Evolutionary conservation across 768 basidiomycete genomes (phyloP), one percentile per base, ranked within the genome.

Genomic region (Gautieria morchelliformis): DNA sequence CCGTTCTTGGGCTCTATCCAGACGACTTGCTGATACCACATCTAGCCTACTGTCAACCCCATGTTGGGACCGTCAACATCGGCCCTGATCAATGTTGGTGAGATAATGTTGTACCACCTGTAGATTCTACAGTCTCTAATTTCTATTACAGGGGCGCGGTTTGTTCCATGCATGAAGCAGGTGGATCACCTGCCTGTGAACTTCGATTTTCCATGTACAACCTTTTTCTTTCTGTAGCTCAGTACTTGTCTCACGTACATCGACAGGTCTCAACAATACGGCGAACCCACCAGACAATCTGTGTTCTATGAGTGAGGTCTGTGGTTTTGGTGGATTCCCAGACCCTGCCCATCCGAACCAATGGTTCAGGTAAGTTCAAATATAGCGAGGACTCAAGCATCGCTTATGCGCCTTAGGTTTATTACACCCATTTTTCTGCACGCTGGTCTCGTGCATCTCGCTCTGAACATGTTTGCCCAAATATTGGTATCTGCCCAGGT

Each of bases 371-470:
- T 78, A 67, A 55, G 71, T 78, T 47, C 10, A 14, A 14, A 24
- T 47, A 39, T 19, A 15, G 15, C 14, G 14, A 8, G 39, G 11
- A 30, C 14, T 27, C 48, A 20, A 22, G 2, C 11, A 20, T 58
- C 63, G 7, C 15, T 56, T 24, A 48, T 58, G 11, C 56, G 63
- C 55, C 42, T 62, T 62, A 88, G 90, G 61, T 94, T 94, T 66
- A 85, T 93, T 63, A 83, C 85, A 1, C 80, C 93, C 9, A 87
- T 95, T 52, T 96, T 98, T 67, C 71, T 97, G 5, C 95, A 98
- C 63, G 96, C 92, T 11, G 95, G 95, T n/a, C 76, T 99, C 58
- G 75, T 99, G n/a, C 95, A 99, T 67, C 76, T 95, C 37, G 62
- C 86, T 4, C 66, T 99, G 59, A 99, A 99, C 67, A 87, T 97